Conservation (phyloP, 495 filamentous ascomycete genomes). For the Penicillium maclennaniae region DNA sequence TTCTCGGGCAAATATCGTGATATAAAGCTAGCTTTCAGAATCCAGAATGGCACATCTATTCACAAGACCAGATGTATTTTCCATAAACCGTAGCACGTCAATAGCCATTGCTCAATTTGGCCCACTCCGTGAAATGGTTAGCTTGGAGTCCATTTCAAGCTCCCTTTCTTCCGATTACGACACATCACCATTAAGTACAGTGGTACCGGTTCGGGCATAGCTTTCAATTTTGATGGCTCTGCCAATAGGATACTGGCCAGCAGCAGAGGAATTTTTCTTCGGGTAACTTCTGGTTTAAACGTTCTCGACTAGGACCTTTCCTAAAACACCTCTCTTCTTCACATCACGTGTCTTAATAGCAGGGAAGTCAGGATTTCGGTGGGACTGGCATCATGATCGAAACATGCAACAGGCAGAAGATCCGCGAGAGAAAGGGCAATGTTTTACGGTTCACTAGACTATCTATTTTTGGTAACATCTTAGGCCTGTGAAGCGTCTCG, state of each 20-base stretch:
- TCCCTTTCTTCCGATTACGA: no score
- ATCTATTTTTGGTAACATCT: no score
- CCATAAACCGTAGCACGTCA: conserved; percentile 1
- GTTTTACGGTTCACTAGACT: no score
- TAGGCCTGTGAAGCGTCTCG: background rate
- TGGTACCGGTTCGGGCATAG: background rate
- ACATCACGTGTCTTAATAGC: background rate
- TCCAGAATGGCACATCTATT: no score
- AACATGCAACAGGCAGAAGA: background rate
- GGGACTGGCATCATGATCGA: background rate
- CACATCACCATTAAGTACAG: background rate
- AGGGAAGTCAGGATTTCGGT: conserved; percentile 1
- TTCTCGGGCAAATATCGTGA: no score
- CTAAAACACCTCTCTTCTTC: background rate
- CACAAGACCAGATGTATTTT: conserved; percentile 6
- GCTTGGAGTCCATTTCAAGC: background rate
- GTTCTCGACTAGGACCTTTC: background rate
- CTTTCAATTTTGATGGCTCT: background rate
- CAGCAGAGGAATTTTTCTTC: background rate
- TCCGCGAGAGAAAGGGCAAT: background rate
- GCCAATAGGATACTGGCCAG: background rate
- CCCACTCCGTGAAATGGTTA: background rate
- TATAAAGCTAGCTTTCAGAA: no score
- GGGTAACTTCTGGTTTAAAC: background rate
- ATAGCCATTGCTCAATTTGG: conserved; percentile 2